Conservation (phyloP, 352 stramenopile genomes). For the Phytophthora podocarpi region DNA sequence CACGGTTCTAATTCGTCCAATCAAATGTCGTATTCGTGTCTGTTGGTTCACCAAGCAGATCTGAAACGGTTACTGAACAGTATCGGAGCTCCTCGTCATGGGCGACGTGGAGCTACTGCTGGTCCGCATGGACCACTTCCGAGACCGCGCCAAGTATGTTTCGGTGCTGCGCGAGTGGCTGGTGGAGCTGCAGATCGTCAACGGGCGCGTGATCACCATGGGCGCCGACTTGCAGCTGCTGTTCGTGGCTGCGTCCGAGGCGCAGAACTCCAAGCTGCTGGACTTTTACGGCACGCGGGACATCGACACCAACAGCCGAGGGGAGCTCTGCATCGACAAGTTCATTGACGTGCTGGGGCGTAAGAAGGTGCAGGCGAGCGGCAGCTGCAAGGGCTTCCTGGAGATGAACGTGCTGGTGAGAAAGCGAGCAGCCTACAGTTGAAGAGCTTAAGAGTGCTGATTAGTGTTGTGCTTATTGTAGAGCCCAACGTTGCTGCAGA, state of each 20-base stretch:
- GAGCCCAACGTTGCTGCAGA: slow-evolving; percentile 61
- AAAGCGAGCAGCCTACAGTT: too few relatives aligned
- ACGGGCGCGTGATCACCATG: slow-evolving; percentile 69
- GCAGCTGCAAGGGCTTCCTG: slow-evolving; percentile 66
- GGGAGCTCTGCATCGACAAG: slow-evolving; percentile 67
- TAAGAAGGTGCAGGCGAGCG: slow-evolving; percentile 40
- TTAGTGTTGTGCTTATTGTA: slow-evolving; percentile 23
- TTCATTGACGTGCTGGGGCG: slow-evolving; percentile 77
- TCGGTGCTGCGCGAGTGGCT: slow-evolving; percentile 64
- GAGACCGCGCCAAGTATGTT: slow-evolving; percentile 63
- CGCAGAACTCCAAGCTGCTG: slow-evolving; percentile 54
- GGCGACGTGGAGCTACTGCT: slow-evolving; percentile 57
- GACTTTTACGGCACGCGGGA: slow-evolving; percentile 42
- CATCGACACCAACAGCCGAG: slow-evolving; percentile 66
- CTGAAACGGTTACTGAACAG: background rate
- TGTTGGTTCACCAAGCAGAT: slow-evolving; percentile 7
- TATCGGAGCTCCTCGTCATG: background rate
- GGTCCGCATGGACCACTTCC: slow-evolving; percentile 76
- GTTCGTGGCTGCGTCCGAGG: slow-evolving; percentile 49
- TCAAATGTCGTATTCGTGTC: background rate
- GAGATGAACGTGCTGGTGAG: slow-evolving; percentile 84
- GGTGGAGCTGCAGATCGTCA: slow-evolving; percentile 43
- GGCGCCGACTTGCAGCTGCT: slow-evolving; percentile 60
- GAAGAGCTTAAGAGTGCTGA: too few relatives aligned
- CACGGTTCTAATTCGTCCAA: slow-evolving; percentile 8